phyloP scores from a whole-genome alignment of 345 rosid species.

The Crucihimalaya himalaica region DNA sequence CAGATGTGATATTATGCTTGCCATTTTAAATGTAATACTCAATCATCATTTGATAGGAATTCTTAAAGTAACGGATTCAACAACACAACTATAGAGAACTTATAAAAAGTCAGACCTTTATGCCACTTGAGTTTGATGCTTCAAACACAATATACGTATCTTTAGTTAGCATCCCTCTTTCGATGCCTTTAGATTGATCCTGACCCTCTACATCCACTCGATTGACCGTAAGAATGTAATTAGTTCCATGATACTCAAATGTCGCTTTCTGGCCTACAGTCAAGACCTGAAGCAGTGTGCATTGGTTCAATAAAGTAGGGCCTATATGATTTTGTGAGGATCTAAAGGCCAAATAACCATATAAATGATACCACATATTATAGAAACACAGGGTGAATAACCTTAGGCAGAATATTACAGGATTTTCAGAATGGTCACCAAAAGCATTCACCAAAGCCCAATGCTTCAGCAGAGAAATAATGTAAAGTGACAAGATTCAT shows the following conservation, averaged over 20 bases:
- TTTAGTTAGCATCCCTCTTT: conserved; percentile 78
- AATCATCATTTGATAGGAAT: neutral
- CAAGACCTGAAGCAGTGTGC: conserved; percentile 66
- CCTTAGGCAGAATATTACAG: neutral
- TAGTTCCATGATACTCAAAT: conserved; percentile 90
- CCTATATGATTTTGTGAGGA: neutral
- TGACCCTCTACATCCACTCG: conserved; percentile 76
- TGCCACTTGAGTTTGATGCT: conserved; percentile 85
- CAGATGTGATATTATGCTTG: neutral
- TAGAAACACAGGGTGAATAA: conserved; percentile 7
- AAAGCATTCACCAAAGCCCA: conserved; percentile 10
- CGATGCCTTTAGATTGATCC: conserved; percentile 56
- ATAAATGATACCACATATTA: conserved; percentile 5
- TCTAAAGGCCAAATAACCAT: conserved; percentile 4
- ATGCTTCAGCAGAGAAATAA: neutral
- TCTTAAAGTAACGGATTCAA: conserved; percentile 3
- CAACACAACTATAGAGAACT: neutral
- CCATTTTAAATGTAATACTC: neutral
- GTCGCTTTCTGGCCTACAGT: conserved; percentile 84
- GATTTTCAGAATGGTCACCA: conserved; percentile 15
- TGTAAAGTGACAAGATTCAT: conserved; percentile 4
- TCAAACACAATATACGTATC: conserved; percentile 90
- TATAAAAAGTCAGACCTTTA: conserved; percentile 64
- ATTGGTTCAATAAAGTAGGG: conserved; percentile 8
- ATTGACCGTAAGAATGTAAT: conserved; percentile 81